A percentile compares a stretch with the other conserved stretches of the same genome.
Conservation (phyloP, 2,329 filamentous ascomycete species). For the Fusarium protoensiforme region DNA sequence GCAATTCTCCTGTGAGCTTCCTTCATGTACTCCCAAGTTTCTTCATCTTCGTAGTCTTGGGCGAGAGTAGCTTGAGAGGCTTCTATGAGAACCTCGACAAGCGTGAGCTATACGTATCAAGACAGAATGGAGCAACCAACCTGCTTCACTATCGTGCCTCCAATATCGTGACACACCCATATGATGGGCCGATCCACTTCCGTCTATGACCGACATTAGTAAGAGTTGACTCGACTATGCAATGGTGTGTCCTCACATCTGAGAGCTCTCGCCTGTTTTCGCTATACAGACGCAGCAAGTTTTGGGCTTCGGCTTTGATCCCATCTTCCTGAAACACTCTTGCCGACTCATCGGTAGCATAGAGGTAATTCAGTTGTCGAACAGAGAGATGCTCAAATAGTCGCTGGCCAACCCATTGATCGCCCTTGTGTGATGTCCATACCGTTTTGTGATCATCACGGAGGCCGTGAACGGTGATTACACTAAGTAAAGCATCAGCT, state of each 20-base stretch:
- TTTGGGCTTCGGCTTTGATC: background rate
- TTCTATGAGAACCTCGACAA: background rate
- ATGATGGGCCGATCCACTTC: background rate
- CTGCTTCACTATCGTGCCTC: slow-evolving; percentile 6
- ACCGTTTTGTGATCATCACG: slow-evolving; percentile 12
- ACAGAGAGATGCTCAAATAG: background rate
- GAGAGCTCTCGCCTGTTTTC: background rate
- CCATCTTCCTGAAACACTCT: background rate
- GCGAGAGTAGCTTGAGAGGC: background rate
- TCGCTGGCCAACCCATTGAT: background rate
- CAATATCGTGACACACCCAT: slow-evolving; percentile 5
- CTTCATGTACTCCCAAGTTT: background rate
- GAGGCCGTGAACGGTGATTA: slow-evolving; percentile 20
- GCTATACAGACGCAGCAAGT: background rate
- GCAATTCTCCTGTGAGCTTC: background rate
- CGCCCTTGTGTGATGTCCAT: background rate
- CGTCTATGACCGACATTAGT: background rate
- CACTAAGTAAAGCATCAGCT: background rate
- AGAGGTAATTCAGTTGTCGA: background rate
- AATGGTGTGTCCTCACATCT: background rate
- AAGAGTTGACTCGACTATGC: background rate
- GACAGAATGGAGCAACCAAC: background rate
- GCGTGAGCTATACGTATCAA: background rate
- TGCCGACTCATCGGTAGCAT: background rate
- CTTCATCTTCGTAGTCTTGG: background rate